Conservation (phyloP, 2,329 filamentous ascomycete genomes). For the Paracoccidioides brasiliensis region DNA sequence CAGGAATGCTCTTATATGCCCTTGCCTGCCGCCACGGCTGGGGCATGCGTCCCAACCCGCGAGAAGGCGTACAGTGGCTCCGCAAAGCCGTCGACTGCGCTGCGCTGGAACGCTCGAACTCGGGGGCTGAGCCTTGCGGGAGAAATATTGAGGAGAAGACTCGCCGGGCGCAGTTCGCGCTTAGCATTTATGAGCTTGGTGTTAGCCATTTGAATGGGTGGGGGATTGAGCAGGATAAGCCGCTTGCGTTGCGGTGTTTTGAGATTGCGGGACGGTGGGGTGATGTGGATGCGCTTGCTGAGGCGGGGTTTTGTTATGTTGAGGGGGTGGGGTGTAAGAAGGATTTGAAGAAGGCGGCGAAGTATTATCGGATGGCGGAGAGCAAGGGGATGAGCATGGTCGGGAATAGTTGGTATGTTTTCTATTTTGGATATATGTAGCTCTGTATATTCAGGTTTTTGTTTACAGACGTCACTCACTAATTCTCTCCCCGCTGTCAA, state of each 20-base stretch:
- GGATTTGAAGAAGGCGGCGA: slow-evolving; percentile 85
- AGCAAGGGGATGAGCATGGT: slow-evolving; percentile 94
- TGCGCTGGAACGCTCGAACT: slow-evolving; percentile 64
- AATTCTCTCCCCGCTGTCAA: neutral
- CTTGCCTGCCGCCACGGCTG: slow-evolving; percentile 91
- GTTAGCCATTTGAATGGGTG: slow-evolving; percentile 97
- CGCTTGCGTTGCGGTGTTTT: slow-evolving; percentile 78
- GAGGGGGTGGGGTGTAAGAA: slow-evolving; percentile 92
- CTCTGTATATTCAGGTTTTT: neutral
- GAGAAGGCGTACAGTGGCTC: slow-evolving; percentile 83
- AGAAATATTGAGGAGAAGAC: slow-evolving; percentile 61
- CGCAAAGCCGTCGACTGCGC: slow-evolving; percentile 79
- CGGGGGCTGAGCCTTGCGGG: slow-evolving; percentile 42
- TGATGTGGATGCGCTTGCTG: slow-evolving; percentile 82
- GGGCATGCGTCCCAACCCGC: slow-evolving; percentile 89
- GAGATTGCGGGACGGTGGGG: slow-evolving; percentile 95
- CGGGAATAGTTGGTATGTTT: slow-evolving; percentile 85
- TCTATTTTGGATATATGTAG: neutral
- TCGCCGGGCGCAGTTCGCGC: slow-evolving; percentile 80
- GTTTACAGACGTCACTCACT: neutral
- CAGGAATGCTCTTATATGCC: slow-evolving; percentile 91
- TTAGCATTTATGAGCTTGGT: slow-evolving; percentile 91
- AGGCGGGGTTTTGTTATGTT: slow-evolving; percentile 92
- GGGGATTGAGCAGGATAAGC: slow-evolving; percentile 89
- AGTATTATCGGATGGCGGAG: slow-evolving; percentile 80